phyloP scores from a whole-genome alignment of 2,329 filamentous ascomycete species.

The Whalleya microplaca region DNA sequence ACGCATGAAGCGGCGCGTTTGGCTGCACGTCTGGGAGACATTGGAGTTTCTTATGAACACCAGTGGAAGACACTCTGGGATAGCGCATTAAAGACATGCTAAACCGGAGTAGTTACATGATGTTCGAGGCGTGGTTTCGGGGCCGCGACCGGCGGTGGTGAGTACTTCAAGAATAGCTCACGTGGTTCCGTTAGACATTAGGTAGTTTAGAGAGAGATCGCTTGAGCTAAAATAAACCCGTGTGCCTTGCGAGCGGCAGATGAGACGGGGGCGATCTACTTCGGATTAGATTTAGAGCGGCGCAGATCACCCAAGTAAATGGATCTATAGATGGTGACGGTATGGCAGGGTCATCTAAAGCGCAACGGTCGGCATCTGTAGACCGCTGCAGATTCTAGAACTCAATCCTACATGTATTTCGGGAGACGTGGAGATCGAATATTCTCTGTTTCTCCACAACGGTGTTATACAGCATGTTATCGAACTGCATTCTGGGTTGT shows the following conservation, averaged over 20 bases:
- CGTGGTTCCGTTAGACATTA: background rate
- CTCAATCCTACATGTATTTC: background rate
- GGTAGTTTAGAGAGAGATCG: too few species aligned
- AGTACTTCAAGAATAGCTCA: background rate
- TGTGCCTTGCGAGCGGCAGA: constrained; percentile 15
- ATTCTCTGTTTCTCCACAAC: background rate
- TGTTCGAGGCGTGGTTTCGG: background rate
- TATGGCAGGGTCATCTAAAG: background rate
- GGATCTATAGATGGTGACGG: background rate
- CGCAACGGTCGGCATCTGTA: background rate
- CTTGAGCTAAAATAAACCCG: background rate
- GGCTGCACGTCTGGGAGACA: background rate
- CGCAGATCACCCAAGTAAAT: background rate
- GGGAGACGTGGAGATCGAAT: background rate
- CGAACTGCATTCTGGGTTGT: background rate
- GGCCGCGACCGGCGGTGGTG: background rate
- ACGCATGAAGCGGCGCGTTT: background rate
- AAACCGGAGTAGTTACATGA: constrained; percentile 13
- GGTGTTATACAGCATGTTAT: background rate
- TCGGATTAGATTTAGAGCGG: background rate
- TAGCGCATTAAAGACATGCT: background rate
- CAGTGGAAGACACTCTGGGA: background rate
- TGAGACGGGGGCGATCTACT: constrained; percentile 11
- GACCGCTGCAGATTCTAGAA: background rate
- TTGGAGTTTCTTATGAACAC: background rate